Evolutionary conservation across 257 asterid genomes (phyloP).

Genomic region (Capsicum chinense): DNA sequence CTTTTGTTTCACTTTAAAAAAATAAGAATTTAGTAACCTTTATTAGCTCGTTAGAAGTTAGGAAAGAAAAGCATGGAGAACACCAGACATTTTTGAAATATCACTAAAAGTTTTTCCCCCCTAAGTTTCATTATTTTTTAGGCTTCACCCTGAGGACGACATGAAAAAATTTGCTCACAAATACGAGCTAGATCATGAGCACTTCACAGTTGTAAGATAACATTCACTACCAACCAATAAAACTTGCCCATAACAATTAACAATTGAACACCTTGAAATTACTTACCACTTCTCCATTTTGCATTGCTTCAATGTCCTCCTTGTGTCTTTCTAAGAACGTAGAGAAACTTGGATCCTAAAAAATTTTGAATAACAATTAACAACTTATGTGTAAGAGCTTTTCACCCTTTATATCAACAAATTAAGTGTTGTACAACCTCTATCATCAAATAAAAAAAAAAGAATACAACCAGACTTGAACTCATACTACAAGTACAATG

Average conservation of each 20-base stretch:
- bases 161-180: not conserved
- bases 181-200: not conserved
- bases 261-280: constrained; percentile 10
- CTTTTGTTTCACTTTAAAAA: not conserved
- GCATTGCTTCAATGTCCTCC: constrained; percentile 42
- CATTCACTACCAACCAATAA: constrained; percentile 20
- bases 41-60: not conserved
- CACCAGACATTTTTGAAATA: not conserved
- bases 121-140: not conserved
- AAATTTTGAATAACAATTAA: constrained; percentile 3
- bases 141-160: not conserved
- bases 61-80: not conserved
- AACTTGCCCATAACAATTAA: constrained; percentile 4
- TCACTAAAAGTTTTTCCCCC: not conserved
- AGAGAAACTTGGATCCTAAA: constrained; percentile 83
- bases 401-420: constrained; percentile 23
- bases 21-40: not conserved
- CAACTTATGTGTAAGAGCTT: constrained; percentile 20
- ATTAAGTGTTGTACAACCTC: not conserved
- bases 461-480: not conserved
- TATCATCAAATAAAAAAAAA: constrained; percentile 21
- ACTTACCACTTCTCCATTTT: constrained; percentile 65
- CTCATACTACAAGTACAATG: not conserved
- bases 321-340: constrained; percentile 67
- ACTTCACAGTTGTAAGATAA: not conserved